Percentiles rank a stretch among this genome's conserved stretches.
These are phyloP conservation scores for Nakazawaea molendinolei DNA, from an alignment of 805 yeast species.

Conservation along the genomic window DNA sequence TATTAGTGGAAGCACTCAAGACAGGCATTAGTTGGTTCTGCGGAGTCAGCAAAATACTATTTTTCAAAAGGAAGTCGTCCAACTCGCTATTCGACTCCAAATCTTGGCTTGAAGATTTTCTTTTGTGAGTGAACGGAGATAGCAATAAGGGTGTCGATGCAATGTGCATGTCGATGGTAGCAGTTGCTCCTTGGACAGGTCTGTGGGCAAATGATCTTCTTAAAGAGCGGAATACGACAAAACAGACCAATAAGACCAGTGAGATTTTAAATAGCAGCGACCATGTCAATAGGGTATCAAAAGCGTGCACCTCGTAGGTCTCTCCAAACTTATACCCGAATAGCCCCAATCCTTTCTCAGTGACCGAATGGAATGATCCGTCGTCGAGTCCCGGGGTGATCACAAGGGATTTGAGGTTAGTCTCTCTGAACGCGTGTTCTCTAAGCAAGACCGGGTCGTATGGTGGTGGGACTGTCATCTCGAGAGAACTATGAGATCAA, in stretches of 20 bases:
- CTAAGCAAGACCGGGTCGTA: constrained; percentile 26
- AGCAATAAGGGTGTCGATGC: neutral
- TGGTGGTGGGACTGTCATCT: constrained; percentile 26
- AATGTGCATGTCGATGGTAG: neutral
- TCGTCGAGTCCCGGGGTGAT: constrained; percentile 19
- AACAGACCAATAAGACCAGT: neutral
- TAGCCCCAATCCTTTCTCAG: constrained; percentile 25
- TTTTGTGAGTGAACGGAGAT: constrained; percentile 2
- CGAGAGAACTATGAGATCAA: neutral
- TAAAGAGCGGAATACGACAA: neutral
- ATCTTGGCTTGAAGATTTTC: neutral
- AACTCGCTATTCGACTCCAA: too few relatives aligned
- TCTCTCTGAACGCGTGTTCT: constrained; percentile 26
- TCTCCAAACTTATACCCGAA: constrained; percentile 19
- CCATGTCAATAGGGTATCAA: neutral
- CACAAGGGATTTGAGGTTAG: constrained; percentile 19
- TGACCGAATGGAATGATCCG: constrained; percentile 22
- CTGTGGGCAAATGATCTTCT: neutral
- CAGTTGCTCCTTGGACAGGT: neutral
- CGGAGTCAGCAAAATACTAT: neutral
- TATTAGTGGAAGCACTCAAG: constrained; percentile 1
- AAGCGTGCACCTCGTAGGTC: neutral
- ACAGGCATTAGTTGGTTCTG: neutral
- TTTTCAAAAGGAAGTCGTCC: too few relatives aligned
- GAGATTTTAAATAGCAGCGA: neutral